Evolutionary conservation across 768 basidiomycete genomes (phyloP).

Genomic region (Phanerodontia chrysosporium): DNA sequence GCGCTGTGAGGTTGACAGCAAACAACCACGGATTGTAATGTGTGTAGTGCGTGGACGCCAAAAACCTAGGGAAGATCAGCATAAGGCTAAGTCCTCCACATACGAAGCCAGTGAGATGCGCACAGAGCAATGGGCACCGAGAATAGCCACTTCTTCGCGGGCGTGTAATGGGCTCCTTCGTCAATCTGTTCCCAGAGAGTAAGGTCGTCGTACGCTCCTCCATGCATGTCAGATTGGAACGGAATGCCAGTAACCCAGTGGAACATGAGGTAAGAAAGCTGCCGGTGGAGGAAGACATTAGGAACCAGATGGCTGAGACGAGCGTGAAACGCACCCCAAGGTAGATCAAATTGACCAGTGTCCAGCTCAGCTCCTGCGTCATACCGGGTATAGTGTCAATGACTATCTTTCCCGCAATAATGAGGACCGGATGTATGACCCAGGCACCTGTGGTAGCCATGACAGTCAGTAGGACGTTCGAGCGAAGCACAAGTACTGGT

Average conservation of each 20-base stretch:
- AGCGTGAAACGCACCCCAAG: slow-evolving; percentile 63
- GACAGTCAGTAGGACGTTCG: neutral
- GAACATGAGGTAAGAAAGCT: slow-evolving; percentile 98
- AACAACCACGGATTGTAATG: slow-evolving; percentile 95
- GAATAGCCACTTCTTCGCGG: slow-evolving; percentile 95
- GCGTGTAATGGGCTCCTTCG: slow-evolving; percentile 96
- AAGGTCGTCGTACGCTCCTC: slow-evolving; percentile 94
- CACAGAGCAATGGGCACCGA: slow-evolving; percentile 86
- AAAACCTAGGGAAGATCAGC: slow-evolving; percentile 55
- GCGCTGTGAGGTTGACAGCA: slow-evolving; percentile 80
- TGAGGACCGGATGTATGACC: slow-evolving; percentile 94
- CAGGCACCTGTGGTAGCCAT: slow-evolving; percentile 72
- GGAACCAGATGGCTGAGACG: neutral
- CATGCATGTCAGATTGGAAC: slow-evolving; percentile 82
- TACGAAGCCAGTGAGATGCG: slow-evolving; percentile 27
- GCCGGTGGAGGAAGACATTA: neutral
- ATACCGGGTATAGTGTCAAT: slow-evolving; percentile 94
- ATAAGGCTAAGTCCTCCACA: neutral
- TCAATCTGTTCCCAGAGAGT: slow-evolving; percentile 99
- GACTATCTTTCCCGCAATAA: slow-evolving; percentile 84
- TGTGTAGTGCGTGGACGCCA: slow-evolving; percentile 97
- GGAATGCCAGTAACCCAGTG: slow-evolving; percentile 98
- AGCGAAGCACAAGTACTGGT: neutral
- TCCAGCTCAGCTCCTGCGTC: slow-evolving; percentile 94
- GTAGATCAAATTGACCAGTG: slow-evolving; percentile 86